Conservation (phyloP, 768 basidiomycete genomes). For the Amanita muscaria region DNA sequence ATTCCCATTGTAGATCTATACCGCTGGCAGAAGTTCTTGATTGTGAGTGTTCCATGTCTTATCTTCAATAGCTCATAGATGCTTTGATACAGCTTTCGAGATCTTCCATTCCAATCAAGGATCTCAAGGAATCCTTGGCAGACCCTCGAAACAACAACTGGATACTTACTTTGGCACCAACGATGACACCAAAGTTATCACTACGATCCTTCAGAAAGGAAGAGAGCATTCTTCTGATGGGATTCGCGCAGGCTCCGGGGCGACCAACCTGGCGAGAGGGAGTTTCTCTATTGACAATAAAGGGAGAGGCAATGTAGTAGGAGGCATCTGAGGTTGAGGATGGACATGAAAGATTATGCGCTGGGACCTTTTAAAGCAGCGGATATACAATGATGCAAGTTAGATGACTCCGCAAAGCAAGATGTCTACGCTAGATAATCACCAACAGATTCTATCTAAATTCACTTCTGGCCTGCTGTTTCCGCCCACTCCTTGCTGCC, state of each 20-base stretch:
- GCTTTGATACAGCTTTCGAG: constrained; percentile 48
- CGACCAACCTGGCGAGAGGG: constrained; percentile 21
- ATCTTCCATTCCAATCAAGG: constrained; percentile 69
- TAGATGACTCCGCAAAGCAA: too few species aligned
- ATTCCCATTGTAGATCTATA: constrained; percentile 40
- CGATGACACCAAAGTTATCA: constrained; percentile 57
- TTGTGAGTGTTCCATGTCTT: too few species aligned
- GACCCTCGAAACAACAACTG: constrained; percentile 77
- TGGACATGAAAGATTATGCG: too few species aligned
- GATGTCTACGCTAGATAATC: not conserved
- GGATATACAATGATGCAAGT: not conserved
- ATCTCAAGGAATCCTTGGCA: constrained; percentile 64
- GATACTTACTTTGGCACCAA: constrained; percentile 60
- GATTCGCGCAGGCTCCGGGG: constrained; percentile 5
- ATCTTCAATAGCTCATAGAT: too few species aligned
- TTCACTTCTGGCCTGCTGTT: constrained; percentile 30
- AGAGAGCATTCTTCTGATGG: constrained; percentile 45
- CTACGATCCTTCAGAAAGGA: constrained; percentile 54
- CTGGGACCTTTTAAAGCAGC: not conserved
- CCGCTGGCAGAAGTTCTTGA: constrained; percentile 75
- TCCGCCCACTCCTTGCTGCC: constrained; percentile 82
- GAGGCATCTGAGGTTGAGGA: not conserved
- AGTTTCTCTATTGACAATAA: constrained; percentile 30
- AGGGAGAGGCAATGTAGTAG: constrained; percentile 23
- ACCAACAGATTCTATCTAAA: not conserved